phyloP scores from a whole-genome alignment of 1,284 basidiomycete genomes.

The Hymenochaete sp. region DNA sequence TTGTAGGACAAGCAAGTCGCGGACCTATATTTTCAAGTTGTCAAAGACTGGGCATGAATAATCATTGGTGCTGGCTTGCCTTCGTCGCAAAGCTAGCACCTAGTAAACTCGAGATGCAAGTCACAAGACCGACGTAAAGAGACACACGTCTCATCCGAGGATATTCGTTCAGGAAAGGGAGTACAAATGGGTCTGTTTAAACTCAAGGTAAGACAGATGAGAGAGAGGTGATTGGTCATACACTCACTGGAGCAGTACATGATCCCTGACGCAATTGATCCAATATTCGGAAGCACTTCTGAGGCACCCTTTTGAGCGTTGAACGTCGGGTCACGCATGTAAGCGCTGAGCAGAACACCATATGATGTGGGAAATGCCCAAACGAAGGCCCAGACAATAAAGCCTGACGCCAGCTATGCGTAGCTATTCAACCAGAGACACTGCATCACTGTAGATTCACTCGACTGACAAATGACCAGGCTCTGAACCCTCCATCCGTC shows the following conservation, averaged over 20 bases:
- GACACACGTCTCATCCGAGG: constrained; percentile 25
- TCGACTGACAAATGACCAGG: constrained; percentile 32
- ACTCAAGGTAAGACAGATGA: no score
- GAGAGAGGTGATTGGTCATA: no score
- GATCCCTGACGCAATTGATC: constrained; percentile 27
- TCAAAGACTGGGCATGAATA: background rate
- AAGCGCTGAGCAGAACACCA: constrained; percentile 30
- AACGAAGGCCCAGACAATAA: constrained; percentile 31
- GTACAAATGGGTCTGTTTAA: constrained; percentile 19
- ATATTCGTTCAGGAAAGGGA: constrained; percentile 25
- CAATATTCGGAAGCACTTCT: constrained; percentile 29
- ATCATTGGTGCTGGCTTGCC: constrained; percentile 18
- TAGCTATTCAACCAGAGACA: no score
- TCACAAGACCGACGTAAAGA: constrained; percentile 27
- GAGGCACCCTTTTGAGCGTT: constrained; percentile 23
- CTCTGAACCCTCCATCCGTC: constrained; percentile 27
- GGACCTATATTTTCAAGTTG: constrained; percentile 24
- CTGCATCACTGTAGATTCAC: no score
- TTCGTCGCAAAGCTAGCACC: constrained; percentile 29
- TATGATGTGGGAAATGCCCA: constrained; percentile 33
- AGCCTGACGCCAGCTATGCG: constrained; percentile 29
- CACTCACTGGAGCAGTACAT: constrained; percentile 29
- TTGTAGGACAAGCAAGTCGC: constrained; percentile 30
- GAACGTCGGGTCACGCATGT: constrained; percentile 26
- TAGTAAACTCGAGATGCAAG: constrained; percentile 28